Base-by-base conservation (phyloP, 2,329 filamentous ascomycete species). In the Colletotrichum costaricense region DNA sequence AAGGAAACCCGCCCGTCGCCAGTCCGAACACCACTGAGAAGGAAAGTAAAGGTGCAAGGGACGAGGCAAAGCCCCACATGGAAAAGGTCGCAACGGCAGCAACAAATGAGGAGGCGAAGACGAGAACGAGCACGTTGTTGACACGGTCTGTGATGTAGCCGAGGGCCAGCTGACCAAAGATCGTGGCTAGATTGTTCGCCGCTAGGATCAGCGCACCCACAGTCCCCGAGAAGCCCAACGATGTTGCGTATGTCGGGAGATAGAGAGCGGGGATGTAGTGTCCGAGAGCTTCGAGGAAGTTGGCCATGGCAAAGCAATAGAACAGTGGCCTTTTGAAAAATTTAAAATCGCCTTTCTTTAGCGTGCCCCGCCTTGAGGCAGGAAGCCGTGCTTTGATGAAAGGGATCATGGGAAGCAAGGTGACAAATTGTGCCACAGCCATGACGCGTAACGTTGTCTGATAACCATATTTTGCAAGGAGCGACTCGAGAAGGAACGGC, bases 241-340 rank as follows among this genome's bases (percentile, higher is more conserved):
- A 77, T 8, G 85, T 82, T 3, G 88, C 88, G 74, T 88, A 90
- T 0, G 84, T 83, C 3, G 86, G 86, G 4, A 90, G 79, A 75
- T 89, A 90, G 0, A 89, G 85, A 2, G 86, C 83, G 1, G 89
- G 89, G n/a, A 91, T 83, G 62, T 88, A 88, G 75, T 89, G 90
- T 0, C 87, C 89, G 26, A 86, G 81, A 42, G 84, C 86, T 76
- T 90, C 87, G 22, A 90, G 78, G 6, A 88, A 78, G 56, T 87
- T 90, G 3, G 86, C 86, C 3, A 87, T 72, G 28, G 83, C 82
- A 76, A 89, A 87, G 28, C 76, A 71, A 67, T 73, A 80, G 35
- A 80, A 80, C 0, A 78, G 26, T 1, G 78, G 77, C 28, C 76
- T 68, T 11, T 49, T 55, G 16, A 79, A 66, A 38, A 80, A 80